Evolutionary conservation across 495 filamentous ascomycete species (phyloP).

Genomic region (Neurospora sp.): DNA sequence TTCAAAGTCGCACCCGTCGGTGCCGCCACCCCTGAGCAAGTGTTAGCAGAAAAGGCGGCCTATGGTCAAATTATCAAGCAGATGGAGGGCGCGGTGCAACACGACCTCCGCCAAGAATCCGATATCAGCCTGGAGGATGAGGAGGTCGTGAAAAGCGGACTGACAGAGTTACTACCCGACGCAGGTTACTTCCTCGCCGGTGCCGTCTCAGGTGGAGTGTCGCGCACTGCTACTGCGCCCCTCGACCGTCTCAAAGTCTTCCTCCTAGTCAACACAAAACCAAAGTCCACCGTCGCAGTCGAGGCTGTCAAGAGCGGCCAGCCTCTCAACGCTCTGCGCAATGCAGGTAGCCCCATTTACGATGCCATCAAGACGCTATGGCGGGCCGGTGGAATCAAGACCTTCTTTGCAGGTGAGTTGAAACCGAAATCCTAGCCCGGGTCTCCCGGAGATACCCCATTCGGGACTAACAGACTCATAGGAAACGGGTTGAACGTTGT

Average conservation of each 20-base stretch:
- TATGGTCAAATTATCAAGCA: constrained; percentile 4
- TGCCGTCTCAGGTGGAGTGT: constrained; percentile 83
- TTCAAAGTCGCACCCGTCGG: background rate
- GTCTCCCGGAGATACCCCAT: background rate
- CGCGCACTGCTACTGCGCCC: constrained; percentile 86
- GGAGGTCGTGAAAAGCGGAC: constrained; percentile 31
- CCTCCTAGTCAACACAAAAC: constrained; percentile 80
- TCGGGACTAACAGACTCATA: constrained; percentile 32
- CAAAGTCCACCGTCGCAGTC: constrained; percentile 44
- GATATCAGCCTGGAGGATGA: constrained; percentile 14
- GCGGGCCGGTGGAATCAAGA: constrained; percentile 78
- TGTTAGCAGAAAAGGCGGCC: constrained; percentile 4
- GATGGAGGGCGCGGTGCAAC: constrained; percentile 12
- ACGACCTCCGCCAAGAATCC: constrained; percentile 15
- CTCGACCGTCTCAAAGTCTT: constrained; percentile 96
- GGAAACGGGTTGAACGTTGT: constrained; percentile 94
- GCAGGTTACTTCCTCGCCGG: constrained; percentile 97
- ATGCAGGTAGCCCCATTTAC: constrained; percentile 55
- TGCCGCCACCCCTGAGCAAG: constrained; percentile 5
- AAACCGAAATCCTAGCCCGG: background rate
- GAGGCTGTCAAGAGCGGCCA: constrained; percentile 63
- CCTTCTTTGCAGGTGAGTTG: constrained; percentile 82
- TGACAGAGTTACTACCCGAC: constrained; percentile 46
- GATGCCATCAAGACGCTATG: constrained; percentile 68
- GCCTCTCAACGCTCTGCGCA: constrained; percentile 53